Evolutionary conservation across 139 green algal genomes (phyloP).

Genomic region (Microglena sp.): DNA sequence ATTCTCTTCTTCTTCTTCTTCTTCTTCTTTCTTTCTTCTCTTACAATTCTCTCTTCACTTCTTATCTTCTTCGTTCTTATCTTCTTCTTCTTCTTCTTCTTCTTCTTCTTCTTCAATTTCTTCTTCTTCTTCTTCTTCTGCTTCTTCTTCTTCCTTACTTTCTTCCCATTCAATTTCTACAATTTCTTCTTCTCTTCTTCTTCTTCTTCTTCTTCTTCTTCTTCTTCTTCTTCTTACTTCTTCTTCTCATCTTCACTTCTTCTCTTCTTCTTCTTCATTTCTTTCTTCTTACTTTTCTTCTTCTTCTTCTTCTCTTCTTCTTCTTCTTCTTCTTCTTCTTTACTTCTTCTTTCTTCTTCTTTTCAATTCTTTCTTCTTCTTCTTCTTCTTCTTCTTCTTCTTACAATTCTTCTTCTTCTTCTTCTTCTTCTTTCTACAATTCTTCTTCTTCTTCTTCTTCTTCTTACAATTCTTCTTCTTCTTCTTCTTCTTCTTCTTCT

Average conservation of each 20-base stretch:
- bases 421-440: no score
- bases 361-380: no score
- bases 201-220: not conserved
- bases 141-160: not conserved
- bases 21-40: not conserved
- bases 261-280: not conserved
- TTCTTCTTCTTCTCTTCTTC: not conserved
- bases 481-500: no score
- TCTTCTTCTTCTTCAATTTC: not conserved
- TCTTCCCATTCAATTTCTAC: not conserved
- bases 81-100: not conserved
- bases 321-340: no score
- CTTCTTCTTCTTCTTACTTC: not conserved
- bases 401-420: no score
- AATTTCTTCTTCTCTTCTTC: not conserved
- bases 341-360: no score
- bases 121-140: no score
- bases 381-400: no score
- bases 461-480: no score
- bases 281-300: not conserved
- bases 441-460: no score
- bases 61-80: not conserved
- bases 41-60: not conserved
- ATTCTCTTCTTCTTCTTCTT: not conserved
- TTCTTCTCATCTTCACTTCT: no score